Percentiles rank a stretch among this genome's conserved stretches.
Conservation (phyloP, 2,329 filamentous ascomycete species). For the Paraphoma sp. region DNA sequence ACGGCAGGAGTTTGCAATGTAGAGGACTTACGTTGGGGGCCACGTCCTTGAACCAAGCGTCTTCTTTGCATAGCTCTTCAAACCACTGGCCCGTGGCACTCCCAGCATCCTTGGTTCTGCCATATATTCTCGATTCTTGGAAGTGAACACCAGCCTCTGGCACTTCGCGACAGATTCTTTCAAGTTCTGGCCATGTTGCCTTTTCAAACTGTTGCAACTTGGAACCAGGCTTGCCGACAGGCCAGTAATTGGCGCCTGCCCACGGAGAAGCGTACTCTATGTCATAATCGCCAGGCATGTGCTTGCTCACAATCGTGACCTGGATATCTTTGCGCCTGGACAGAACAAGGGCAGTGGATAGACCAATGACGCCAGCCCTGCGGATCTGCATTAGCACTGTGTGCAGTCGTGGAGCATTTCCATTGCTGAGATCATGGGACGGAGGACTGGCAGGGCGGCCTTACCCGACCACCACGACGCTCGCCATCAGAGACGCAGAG, state of each 20-base stretch:
- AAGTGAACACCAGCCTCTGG: constrained; percentile 84
- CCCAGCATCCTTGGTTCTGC: constrained; percentile 68
- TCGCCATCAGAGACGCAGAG: constrained; percentile 6
- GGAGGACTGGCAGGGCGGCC: constrained; percentile 10
- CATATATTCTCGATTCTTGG: constrained; percentile 66
- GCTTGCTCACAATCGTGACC: constrained; percentile 78
- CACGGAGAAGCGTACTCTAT: constrained; percentile 89
- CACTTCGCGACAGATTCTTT: constrained; percentile 60
- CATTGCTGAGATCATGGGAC: neutral
- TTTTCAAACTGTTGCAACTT: constrained; percentile 50
- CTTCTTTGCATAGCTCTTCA: constrained; percentile 68
- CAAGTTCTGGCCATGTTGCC: constrained; percentile 54
- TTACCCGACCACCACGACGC: constrained; percentile 58
- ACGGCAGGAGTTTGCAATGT: neutral
- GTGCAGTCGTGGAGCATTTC: constrained; percentile 1
- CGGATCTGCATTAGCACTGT: constrained; percentile 1
- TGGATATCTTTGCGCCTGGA: constrained; percentile 62
- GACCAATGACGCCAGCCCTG: constrained; percentile 70
- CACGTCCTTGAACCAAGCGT: constrained; percentile 76
- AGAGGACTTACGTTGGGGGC: constrained; percentile 67
- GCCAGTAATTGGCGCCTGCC: constrained; percentile 82
- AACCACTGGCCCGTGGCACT: constrained; percentile 65
- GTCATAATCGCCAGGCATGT: constrained; percentile 93
- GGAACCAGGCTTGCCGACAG: constrained; percentile 54
- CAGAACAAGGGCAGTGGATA: constrained; percentile 69